Percentiles rank a stretch among this genome's conserved stretches.
These are phyloP conservation scores for Truncatella angustata DNA, from an alignment of 2,329 filamentous ascomycete species.

Conservation along the genomic window DNA sequence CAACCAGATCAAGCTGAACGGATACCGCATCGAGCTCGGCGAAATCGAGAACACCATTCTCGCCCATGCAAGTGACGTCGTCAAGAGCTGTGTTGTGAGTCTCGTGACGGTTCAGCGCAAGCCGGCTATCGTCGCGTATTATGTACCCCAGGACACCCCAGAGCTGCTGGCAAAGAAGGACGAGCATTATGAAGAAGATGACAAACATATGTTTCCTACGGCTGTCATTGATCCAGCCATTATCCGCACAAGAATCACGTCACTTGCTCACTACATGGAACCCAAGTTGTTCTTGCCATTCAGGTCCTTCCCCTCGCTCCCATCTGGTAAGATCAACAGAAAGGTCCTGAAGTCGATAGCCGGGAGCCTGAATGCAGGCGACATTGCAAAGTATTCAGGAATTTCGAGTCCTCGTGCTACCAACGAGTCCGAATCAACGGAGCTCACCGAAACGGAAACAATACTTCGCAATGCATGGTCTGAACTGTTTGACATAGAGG, in stretches of 20 bases:
- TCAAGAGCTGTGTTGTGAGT: slow-evolving; percentile 40
- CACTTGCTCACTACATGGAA: slow-evolving; percentile 25
- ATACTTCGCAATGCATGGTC: slow-evolving; percentile 11
- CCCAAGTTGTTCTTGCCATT: slow-evolving; percentile 23
- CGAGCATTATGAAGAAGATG: background rate
- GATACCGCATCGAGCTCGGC: slow-evolving; percentile 43
- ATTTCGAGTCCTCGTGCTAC: background rate
- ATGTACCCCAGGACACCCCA: slow-evolving; percentile 4
- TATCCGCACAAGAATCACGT: slow-evolving; percentile 9
- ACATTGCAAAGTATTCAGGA: slow-evolving; percentile 7
- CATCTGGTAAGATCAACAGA: slow-evolving; percentile 26
- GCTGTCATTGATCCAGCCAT: slow-evolving; percentile 3
- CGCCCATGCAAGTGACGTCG: too few species aligned
- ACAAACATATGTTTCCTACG: background rate
- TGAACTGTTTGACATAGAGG: slow-evolving; percentile 12
- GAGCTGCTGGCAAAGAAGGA: background rate
- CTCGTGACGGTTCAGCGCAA: slow-evolving; percentile 39
- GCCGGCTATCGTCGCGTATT: slow-evolving; percentile 34
- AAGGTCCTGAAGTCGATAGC: slow-evolving; percentile 17
- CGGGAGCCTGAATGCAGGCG: slow-evolving; percentile 10
- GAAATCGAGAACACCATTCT: too few species aligned
- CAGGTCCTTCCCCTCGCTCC: slow-evolving; percentile 18
- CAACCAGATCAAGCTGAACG: slow-evolving; percentile 47
- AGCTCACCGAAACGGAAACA: slow-evolving; percentile 12
- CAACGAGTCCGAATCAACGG: background rate